Evolutionary conservation across 2,329 filamentous ascomycete species (phyloP).

Genomic region (Claviceps fusiformis): DNA sequence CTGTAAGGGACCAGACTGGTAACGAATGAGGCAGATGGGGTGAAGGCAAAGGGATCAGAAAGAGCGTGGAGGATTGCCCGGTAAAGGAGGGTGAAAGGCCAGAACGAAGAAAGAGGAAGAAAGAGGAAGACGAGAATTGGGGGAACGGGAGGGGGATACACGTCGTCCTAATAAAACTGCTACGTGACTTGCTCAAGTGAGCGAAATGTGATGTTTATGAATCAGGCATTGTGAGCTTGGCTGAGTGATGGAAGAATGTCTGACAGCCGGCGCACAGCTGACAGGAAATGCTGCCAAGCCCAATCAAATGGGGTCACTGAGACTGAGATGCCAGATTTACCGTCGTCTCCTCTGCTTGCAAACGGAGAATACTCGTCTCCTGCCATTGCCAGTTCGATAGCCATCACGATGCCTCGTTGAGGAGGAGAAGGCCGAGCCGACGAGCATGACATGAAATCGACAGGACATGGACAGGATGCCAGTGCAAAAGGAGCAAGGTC

Average conservation of each 20-base stretch:
- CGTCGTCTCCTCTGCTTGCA: neutral
- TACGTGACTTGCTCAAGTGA: conserved; percentile 2
- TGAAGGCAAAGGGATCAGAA: neutral
- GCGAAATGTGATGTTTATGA: conserved; percentile 1
- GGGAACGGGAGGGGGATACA: neutral
- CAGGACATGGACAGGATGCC: neutral
- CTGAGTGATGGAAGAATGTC: neutral
- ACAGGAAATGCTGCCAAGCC: neutral
- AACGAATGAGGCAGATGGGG: neutral
- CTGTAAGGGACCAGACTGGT: neutral
- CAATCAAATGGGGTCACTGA: neutral
- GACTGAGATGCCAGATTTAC: neutral
- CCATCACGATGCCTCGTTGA: neutral
- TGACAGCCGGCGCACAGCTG: conserved; percentile 5
- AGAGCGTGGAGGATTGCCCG: neutral
- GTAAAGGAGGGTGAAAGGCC: neutral
- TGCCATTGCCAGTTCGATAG: neutral
- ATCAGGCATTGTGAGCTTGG: neutral
- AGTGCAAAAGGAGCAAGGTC: neutral
- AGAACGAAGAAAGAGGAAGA: neutral
- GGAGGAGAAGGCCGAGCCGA: neutral
- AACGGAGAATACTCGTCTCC: neutral
- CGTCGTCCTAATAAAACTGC: neutral
- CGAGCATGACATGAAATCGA: neutral
- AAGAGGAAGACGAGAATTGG: too few species aligned